A percentile compares a stretch with the other conserved stretches of the same genome.
These are phyloP conservation scores for Lodderomyces pseudojiufengensis DNA, from an alignment of 1,139 yeast species.

Conservation along the genomic window DNA sequence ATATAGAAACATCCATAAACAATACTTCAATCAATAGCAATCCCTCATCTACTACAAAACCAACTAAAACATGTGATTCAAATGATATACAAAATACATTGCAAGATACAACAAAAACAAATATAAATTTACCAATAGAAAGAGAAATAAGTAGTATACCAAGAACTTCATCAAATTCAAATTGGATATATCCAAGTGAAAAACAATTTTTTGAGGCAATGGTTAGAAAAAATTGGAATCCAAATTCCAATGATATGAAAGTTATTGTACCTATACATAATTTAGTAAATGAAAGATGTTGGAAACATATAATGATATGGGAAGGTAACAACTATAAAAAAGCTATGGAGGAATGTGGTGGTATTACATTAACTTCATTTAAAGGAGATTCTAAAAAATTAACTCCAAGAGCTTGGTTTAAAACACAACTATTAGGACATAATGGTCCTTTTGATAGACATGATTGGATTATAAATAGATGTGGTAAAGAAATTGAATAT, in stretches of 20 bases:
- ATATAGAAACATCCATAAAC: slow-evolving; percentile 23
- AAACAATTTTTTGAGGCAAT: slow-evolving; percentile 93
- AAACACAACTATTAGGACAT: slow-evolving; percentile 55
- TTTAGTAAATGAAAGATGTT: slow-evolving; percentile 88
- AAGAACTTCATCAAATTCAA: slow-evolving; percentile 55
- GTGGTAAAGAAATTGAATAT: slow-evolving; percentile 81
- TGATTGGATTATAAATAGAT: slow-evolving; percentile 89
- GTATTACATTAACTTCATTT: slow-evolving; percentile 78
- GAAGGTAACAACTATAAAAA: slow-evolving; percentile 62
- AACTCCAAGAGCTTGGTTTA: slow-evolving; percentile 87
- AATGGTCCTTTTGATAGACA: slow-evolving; percentile 91
- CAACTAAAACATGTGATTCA: slow-evolving; percentile 42
- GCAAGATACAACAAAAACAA: slow-evolving; percentile 22
- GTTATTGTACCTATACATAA: slow-evolving; percentile 93
- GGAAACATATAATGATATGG: slow-evolving; percentile 85
- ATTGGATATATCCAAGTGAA: slow-evolving; percentile 96
- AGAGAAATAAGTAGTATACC: slow-evolving; percentile 85
- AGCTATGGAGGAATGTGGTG: slow-evolving; percentile 58
- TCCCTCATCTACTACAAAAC: not conserved
- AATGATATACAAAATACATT: slow-evolving; percentile 23
- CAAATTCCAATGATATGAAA: slow-evolving; percentile 77
- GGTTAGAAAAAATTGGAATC: slow-evolving; percentile 87
- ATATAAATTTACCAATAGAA: slow-evolving; percentile 52
- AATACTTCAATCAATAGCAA: not conserved
- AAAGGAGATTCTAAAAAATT: slow-evolving; percentile 82